phyloP scores from a whole-genome alignment of 2,329 filamentous ascomycete genomes.

The Ophiostoma piceae region DNA sequence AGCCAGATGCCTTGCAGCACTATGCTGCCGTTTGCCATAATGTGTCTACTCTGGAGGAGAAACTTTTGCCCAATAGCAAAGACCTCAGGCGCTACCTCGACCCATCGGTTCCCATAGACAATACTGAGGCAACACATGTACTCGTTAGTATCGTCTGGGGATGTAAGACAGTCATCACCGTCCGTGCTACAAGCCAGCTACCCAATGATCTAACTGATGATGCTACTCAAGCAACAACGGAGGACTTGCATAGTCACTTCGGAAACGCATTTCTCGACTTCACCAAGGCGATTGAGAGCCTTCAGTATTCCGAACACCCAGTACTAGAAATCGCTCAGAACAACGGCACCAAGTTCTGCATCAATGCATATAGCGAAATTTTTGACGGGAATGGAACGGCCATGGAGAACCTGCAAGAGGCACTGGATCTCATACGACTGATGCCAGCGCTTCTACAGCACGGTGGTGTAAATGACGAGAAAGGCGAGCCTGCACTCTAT shows the following conservation, averaged over 20 bases:
- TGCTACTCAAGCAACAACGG: neutral
- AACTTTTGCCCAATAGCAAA: neutral
- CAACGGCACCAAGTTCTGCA: neutral
- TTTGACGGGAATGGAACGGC: neutral
- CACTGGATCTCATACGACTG: neutral
- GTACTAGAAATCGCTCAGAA: neutral
- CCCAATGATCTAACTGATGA: neutral
- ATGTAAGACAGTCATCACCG: neutral
- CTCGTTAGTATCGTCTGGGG: neutral
- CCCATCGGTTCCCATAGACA: neutral
- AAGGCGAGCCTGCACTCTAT: neutral
- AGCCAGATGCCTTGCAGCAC: neutral
- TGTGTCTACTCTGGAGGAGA: neutral
- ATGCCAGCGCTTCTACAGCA: neutral
- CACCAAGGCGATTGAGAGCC: neutral
- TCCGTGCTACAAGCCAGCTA: neutral
- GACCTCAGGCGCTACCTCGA: neutral
- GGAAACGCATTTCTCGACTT: neutral
- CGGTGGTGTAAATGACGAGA: neutral
- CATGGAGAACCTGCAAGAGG: neutral
- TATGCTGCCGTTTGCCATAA: conserved; percentile 1
- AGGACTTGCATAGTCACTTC: neutral
- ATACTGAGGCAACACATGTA: neutral
- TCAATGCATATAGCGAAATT: neutral
- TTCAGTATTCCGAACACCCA: neutral